Evolutionary conservation across 176 grass and related monocot species (phyloP).

Genomic region (Oryza coarctata): DNA sequence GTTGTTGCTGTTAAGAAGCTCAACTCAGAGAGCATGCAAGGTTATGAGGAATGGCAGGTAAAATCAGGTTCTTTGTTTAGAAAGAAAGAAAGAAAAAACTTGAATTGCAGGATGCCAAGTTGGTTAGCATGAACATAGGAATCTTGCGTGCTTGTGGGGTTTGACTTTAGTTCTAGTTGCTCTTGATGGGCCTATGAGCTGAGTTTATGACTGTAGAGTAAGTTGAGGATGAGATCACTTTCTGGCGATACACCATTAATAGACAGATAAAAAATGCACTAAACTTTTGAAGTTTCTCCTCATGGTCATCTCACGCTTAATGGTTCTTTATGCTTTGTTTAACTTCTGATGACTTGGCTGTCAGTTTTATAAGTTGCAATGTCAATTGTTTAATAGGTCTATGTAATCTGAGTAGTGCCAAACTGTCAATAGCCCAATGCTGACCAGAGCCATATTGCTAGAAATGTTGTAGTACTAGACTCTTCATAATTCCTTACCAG

Average conservation of each 20-base stretch:
- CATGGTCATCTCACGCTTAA: not conserved
- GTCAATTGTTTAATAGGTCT: conserved; percentile 9
- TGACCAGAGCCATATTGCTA: conserved; percentile 25
- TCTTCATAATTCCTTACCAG: conserved; percentile 20
- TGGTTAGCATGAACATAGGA: not conserved
- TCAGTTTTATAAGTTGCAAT: not conserved
- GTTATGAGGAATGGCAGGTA: conserved; percentile 92
- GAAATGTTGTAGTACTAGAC: conserved; percentile 18
- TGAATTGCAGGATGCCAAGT: not conserved
- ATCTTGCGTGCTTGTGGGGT: not conserved
- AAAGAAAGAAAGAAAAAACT: not conserved
- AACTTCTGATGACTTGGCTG: conserved; percentile 16
- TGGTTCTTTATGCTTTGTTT: conserved; percentile 2
- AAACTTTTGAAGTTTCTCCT: conserved; percentile 24
- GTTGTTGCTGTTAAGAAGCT: conserved; percentile 88
- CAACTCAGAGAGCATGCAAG: conserved; percentile 79
- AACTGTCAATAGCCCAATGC: conserved; percentile 11
- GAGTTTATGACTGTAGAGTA: not conserved
- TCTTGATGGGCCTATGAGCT: not conserved
- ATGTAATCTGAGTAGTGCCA: not conserved
- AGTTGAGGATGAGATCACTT: conserved; percentile 17
- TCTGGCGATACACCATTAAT: conserved; percentile 21
- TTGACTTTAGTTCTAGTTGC: conserved; percentile 17
- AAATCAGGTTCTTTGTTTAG: not conserved
- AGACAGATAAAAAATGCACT: not conserved